A percentile compares a stretch with the other conserved stretches of the same genome.
Conservation (phyloP, 495 filamentous ascomycete species). For the Evernia prunastri region DNA sequence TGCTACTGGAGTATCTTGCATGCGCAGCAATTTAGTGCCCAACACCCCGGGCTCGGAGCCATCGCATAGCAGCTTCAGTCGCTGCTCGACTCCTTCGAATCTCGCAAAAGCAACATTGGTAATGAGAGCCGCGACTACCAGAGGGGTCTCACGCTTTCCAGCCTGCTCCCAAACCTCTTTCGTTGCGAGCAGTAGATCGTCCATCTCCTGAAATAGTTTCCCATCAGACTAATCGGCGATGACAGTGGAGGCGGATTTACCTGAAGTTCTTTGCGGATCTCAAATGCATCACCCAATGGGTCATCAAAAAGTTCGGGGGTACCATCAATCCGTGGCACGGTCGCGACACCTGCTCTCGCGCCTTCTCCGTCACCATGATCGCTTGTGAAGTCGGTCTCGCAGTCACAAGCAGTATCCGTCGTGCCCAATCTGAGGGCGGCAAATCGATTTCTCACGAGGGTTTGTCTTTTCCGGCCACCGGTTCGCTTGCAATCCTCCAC, state of each 20-base stretch:
- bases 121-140: conserved; percentile 21
- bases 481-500: conserved; percentile 13
- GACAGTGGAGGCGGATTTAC: conserved; percentile 14
- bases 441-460: background rate
- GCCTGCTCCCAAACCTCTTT: conserved; percentile 23
- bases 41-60: conserved; percentile 18
- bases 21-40: background rate
- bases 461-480: background rate
- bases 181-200: conserved; percentile 6
- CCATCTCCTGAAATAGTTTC: conserved; percentile 20
- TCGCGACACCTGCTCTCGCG: background rate
- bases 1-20: background rate
- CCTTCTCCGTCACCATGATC: background rate
- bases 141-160: conserved; percentile 16
- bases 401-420: background rate
- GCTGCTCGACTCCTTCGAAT: conserved; percentile 22
- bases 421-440: conserved; percentile 1
- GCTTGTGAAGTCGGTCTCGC: too few species aligned
- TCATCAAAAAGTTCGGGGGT: conserved; percentile 20
- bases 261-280: conserved; percentile 19
- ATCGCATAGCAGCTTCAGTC: conserved; percentile 17
- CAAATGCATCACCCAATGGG: conserved; percentile 21
- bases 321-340: background rate
- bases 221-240: background rate
- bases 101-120: conserved; percentile 21